phyloP scores from a whole-genome alignment of 805 yeast genomes.

The Wickerhamomyces subpelliculosus region DNA sequence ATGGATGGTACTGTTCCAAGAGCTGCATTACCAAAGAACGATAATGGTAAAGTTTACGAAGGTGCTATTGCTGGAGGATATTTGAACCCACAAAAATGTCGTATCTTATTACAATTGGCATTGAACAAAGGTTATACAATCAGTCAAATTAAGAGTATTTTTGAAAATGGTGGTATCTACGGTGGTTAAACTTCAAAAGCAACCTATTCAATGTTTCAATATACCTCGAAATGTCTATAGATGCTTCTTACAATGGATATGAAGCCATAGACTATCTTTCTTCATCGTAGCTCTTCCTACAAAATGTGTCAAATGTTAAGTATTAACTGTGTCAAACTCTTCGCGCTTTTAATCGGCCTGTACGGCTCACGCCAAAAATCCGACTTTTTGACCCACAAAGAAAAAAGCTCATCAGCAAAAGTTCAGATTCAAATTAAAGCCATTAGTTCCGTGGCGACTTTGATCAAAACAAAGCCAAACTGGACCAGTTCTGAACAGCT shows the following conservation, averaged over 20 bases:
- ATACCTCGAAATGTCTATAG: no score
- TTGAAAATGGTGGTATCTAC: slow-evolving; percentile 32
- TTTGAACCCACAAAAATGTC: slow-evolving; percentile 57
- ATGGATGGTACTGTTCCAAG: slow-evolving; percentile 67
- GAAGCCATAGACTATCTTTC: no score
- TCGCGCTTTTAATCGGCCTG: no score
- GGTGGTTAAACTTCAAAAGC: slow-evolving; percentile 29
- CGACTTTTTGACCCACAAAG: no score
- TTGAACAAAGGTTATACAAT: slow-evolving; percentile 29
- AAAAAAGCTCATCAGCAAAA: no score
- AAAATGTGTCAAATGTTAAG: no score
- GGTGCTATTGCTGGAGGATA: slow-evolving; percentile 58
- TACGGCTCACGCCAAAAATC: no score
- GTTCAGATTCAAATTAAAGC: no score
- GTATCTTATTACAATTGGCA: slow-evolving; percentile 52
- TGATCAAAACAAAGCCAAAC: not conserved
- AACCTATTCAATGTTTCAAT: no score
- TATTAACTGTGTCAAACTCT: no score
- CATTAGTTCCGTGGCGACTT: not conserved
- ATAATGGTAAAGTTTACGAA: slow-evolving; percentile 27
- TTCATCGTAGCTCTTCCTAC: no score
- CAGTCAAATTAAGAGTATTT: slow-evolving; percentile 29
- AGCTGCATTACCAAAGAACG: slow-evolving; percentile 33
- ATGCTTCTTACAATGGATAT: no score
- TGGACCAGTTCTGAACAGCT: not conserved